Conservation (phyloP, 2,329 filamentous ascomycete genomes). For the Aspergillus intermedius region DNA sequence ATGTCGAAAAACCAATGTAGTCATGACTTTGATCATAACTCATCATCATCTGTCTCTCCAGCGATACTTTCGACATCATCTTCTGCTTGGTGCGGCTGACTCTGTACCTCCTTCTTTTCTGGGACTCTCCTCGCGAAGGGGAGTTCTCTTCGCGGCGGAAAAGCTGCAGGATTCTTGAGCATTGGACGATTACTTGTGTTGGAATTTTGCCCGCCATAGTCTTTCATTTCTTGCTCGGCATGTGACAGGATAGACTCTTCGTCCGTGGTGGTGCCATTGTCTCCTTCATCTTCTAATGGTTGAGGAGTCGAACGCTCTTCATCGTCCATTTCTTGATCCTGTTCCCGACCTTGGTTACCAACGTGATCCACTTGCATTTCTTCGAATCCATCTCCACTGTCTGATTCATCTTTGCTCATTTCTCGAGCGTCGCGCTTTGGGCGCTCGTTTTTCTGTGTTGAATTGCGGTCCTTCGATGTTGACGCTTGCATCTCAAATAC, state of each 20-base stretch:
- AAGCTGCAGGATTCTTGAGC: constrained; percentile 12
- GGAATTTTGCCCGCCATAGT: background rate
- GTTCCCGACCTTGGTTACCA: constrained; percentile 4
- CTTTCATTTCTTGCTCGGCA: background rate
- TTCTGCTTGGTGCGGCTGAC: constrained; percentile 1
- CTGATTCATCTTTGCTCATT: constrained; percentile 15
- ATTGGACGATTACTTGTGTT: constrained; percentile 2
- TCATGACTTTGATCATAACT: constrained; percentile 21
- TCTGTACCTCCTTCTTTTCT: constrained; percentile 5
- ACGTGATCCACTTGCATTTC: constrained; percentile 29
- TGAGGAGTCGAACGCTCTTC: constrained; percentile 24
- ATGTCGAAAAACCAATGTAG: background rate
- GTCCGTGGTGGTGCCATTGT: constrained; percentile 24
- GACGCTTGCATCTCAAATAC: constrained; percentile 22
- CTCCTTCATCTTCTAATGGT: constrained; percentile 26
- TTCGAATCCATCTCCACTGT: constrained; percentile 32
- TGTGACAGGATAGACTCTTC: constrained; percentile 13
- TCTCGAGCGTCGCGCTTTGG: constrained; percentile 24
- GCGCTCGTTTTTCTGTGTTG: constrained; percentile 9
- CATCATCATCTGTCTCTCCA: constrained; percentile 39
- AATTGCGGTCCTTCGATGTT: constrained; percentile 8
- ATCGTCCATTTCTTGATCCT: constrained; percentile 20
- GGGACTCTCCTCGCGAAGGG: constrained; percentile 29
- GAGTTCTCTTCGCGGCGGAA: constrained; percentile 37
- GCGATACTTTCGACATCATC: constrained; percentile 19